These are phyloP conservation scores for Alternaria metachromatica DNA, from an alignment of 2,329 filamentous ascomycete species.

Conservation along the genomic window DNA sequence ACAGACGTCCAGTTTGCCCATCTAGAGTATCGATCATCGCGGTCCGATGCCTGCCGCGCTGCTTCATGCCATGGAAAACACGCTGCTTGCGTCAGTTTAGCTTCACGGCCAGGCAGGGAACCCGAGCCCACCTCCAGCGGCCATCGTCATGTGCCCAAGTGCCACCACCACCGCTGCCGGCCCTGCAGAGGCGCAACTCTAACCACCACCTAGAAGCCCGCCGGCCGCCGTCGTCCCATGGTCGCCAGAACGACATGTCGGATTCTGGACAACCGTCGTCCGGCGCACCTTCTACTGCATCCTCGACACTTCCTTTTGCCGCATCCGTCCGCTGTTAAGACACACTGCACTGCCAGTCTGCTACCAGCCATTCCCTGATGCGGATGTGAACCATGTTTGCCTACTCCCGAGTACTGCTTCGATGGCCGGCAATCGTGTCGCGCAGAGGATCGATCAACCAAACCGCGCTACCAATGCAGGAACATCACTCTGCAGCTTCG, in stretches of 20 bases:
- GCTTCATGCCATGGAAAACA: slow-evolving; percentile 4
- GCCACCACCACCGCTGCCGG: not conserved
- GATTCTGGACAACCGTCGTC: not conserved
- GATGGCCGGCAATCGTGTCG: not conserved
- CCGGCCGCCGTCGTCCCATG: slow-evolving; percentile 4
- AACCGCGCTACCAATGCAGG: slow-evolving; percentile 11
- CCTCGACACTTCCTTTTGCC: not conserved
- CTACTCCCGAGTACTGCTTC: not conserved
- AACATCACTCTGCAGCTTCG: slow-evolving; percentile 17
- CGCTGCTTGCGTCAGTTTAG: slow-evolving; percentile 13
- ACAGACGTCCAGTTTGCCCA: slow-evolving; percentile 26
- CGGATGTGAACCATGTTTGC: not conserved
- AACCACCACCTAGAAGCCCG: slow-evolving; percentile 1
- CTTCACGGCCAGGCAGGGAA: not conserved
- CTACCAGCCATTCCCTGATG: not conserved
- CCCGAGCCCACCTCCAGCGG: not conserved
- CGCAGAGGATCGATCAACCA: not conserved
- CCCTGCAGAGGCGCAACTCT: not conserved
- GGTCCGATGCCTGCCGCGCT: slow-evolving; percentile 11
- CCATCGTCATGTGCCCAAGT: slow-evolving; percentile 5
- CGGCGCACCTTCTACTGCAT: not conserved
- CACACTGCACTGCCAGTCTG: not conserved
- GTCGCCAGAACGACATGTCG: not conserved
- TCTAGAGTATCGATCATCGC: slow-evolving; percentile 19
- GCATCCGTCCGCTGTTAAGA: slow-evolving; percentile 11